phyloP scores from a whole-genome alignment of 495 filamentous ascomycete species.

The Durotheca rogersii region DNA sequence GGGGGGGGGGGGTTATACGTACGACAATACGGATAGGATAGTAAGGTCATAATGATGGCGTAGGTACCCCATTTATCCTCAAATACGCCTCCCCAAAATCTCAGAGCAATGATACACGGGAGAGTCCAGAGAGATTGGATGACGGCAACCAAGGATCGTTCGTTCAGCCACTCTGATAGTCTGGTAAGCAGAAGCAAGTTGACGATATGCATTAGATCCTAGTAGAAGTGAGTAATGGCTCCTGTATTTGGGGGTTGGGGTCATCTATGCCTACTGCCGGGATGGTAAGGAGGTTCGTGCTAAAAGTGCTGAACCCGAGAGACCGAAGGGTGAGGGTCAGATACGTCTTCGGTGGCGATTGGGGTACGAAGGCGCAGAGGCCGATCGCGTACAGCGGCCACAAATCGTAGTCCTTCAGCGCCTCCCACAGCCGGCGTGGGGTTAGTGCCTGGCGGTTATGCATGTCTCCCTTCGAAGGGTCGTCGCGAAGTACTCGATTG shows the following conservation, averaged over 20 bases:
- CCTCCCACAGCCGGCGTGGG: conserved; percentile 56
- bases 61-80: conserved; percentile 55
- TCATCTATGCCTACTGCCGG: conserved; percentile 44
- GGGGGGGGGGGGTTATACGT: conserved; percentile 9
- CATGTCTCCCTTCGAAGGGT: conserved; percentile 59
- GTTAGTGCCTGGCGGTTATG: conserved; percentile 63
- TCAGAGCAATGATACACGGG: conserved; percentile 56
- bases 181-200: conserved; percentile 55
- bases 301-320: conserved; percentile 65
- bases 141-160: conserved; percentile 56
- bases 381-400: conserved; percentile 73
- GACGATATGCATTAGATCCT: conserved; percentile 51
- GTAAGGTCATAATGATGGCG: conserved; percentile 53
- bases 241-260: background rate
- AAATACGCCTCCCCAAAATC: conserved; percentile 36
- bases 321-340: conserved; percentile 63
- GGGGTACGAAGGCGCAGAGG: conserved; percentile 59
- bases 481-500: conserved; percentile 52
- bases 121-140: conserved; percentile 59
- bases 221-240: background rate
- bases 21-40: conserved; percentile 47
- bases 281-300: conserved; percentile 70
- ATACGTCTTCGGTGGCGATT: conserved; percentile 56
- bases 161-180: conserved; percentile 58
- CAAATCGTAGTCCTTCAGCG: conserved; percentile 68